Evolutionary conservation across 2,329 filamentous ascomycete genomes (phyloP).

Genomic region (Teratosphaeria viscida): DNA sequence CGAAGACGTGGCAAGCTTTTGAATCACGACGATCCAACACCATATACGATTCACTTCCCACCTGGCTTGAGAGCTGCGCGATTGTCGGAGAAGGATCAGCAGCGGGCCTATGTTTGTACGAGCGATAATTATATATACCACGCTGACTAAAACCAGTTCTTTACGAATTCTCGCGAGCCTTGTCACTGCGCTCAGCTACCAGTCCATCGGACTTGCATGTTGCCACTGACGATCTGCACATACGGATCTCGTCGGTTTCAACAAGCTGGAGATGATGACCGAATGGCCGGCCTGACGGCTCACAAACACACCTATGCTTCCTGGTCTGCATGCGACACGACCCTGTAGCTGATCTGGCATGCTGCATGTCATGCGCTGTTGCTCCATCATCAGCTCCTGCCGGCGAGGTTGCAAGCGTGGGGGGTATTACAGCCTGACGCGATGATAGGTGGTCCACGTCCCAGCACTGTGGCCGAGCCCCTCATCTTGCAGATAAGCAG

Average conservation of each 20-base stretch:
- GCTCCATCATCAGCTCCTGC: background rate
- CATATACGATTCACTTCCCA: background rate
- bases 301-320: background rate
- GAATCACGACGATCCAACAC: background rate
- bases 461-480: background rate
- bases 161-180: background rate
- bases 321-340: background rate
- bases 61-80: background rate
- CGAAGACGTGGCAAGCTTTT: background rate
- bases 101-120: background rate
- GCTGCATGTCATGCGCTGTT: background rate
- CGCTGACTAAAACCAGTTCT: background rate
- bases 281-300: background rate
- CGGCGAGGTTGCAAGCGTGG: background rate
- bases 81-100: background rate
- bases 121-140: background rate
- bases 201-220: no score
- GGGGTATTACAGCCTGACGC: background rate
- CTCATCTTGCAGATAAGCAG: background rate
- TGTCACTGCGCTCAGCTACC: background rate
- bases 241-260: background rate
- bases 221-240: no score
- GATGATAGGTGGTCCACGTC: background rate
- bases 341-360: background rate
- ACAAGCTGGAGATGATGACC: background rate